These are phyloP conservation scores for Elsinoe batatas DNA, from an alignment of 2,329 filamentous ascomycete genomes.

Conservation along the genomic window DNA sequence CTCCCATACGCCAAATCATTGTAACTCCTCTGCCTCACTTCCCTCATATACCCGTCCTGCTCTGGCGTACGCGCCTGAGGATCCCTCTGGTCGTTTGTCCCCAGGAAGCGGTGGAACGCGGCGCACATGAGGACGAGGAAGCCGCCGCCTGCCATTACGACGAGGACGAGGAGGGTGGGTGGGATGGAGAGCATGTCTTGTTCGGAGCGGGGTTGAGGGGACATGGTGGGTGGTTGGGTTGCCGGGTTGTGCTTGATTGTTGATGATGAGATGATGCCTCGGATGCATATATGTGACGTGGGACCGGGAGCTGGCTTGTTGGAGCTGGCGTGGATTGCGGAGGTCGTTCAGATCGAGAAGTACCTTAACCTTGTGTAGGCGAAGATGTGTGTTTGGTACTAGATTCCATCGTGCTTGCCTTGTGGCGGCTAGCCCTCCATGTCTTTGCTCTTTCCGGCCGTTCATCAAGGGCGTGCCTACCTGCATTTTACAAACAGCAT, in stretches of 20 bases:
- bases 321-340: too few relatives aligned
- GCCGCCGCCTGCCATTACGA: constrained; percentile 6
- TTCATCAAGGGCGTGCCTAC: too few relatives aligned
- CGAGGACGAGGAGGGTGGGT: neutral
- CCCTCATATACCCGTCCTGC: constrained; percentile 10
- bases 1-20: neutral
- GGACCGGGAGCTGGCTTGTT: too few relatives aligned
- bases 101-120: constrained; percentile 7
- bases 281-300: neutral
- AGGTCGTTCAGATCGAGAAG: too few relatives aligned
- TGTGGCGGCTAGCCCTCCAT: too few relatives aligned
- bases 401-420: too few relatives aligned
- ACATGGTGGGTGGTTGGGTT: neutral
- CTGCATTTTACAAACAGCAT: too few relatives aligned
- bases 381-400: too few relatives aligned
- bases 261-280: neutral
- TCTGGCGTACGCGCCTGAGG: constrained; percentile 3
- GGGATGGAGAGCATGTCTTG: constrained; percentile 2
- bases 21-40: constrained; percentile 10
- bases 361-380: too few relatives aligned
- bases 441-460: too few relatives aligned
- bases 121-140: constrained; percentile 12
- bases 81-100: neutral
- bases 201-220: neutral
- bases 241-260: neutral